Evolutionary conservation across 2,329 filamentous ascomycete genomes (phyloP), one percentile per base, ranked within the genome.

Genomic region (Paracamarosporium sp.): DNA sequence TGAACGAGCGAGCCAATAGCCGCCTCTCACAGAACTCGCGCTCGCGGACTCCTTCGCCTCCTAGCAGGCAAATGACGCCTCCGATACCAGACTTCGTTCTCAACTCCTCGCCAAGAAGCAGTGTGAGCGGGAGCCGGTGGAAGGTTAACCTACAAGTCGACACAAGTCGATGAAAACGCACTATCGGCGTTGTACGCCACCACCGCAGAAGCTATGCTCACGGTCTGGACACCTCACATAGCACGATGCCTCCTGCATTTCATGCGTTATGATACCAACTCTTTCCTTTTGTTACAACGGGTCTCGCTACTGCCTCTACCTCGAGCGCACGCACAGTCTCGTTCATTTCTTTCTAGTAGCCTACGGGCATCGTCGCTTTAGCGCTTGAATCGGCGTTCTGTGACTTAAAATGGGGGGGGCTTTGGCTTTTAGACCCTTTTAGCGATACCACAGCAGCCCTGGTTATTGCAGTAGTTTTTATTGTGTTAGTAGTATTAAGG

Each of bases 31-130:
- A 61, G 13, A 53, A 60, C 13, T 56, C 24, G 17, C 33, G 50
- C n/a, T 71, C 68, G 27, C 66, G 74, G 50, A 75, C 66, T 24
- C 67, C 70, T 1, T 73, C 72, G 8, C 76, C 76, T n/a, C 71
- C 74, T 2, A 73, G 69, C 53, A 67, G 76, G 15, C 71, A 66
- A 24, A 74, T 77, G 69, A 78, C 76, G 2, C 76, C 76, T 30
- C 76, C 76, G 3, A 78, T 81, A 22, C 79, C 79, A 0, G 76
- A 78, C 30, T 80, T 79, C 59, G 72, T 81, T 9, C 69, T 81
- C 25, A 75, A 75, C 43, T 73, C 76, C 9, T 77, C 77, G 5
- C 70, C 75, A 17, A 66, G 77, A 36, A 77, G 70, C 58, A 79
- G 78, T 59, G 60, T 74, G 53, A 72, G 66, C 50, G 65, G 67